Base-by-base conservation (phyloP, 805 yeast genomes). In the Tetrapisispora nanseiensis region DNA sequence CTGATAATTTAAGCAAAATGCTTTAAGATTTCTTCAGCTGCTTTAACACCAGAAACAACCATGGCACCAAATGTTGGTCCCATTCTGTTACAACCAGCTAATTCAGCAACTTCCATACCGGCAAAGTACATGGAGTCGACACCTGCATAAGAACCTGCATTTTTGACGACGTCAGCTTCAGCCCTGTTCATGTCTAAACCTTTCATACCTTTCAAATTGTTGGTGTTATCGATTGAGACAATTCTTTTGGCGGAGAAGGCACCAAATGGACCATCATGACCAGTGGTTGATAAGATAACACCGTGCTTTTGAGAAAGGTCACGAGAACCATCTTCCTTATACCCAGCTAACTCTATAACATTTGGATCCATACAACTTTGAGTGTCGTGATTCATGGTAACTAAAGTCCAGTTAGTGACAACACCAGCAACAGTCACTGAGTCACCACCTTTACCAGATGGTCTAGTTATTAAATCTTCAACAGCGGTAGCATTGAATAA, bases 321-420 rank as follows among this genome's bases (percentile, higher is more conserved):
- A 33, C 61, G 52, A 13, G 57, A 40, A 37, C 64, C 64, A 39
- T 59, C 61, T 30, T 56, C 42, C 30, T 51, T 42, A 52, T 58
- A 59, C 31, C 64, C 64, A 22, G 69, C 59, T 37, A 70, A 68
- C 55, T 81, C 82, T 68, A 82, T 78, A 46, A 86, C 81, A 67
- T 81, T 80, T 39, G 89, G 87, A 58, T 81, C 89, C 87, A 82
- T 82, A 61, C 89, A 82, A 12, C 82, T 76, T 62, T 82, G 89
- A 43, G 76, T 75, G 57, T 78, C 83, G 56, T 82, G 89, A 61
- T 80, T 79, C 72, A 78, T 70, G 4, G 86, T 68, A 20, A 82
- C 89, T 53, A 82, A 68, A 33, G 89, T 82, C 89, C 89, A 82
- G 71, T 82, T 82, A 55, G 86, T 81, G 34, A 82, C 89, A 30